These are phyloP conservation scores for Ustilago esculenta DNA, from an alignment of 1,284 basidiomycete genomes.

Conservation along the genomic window DNA sequence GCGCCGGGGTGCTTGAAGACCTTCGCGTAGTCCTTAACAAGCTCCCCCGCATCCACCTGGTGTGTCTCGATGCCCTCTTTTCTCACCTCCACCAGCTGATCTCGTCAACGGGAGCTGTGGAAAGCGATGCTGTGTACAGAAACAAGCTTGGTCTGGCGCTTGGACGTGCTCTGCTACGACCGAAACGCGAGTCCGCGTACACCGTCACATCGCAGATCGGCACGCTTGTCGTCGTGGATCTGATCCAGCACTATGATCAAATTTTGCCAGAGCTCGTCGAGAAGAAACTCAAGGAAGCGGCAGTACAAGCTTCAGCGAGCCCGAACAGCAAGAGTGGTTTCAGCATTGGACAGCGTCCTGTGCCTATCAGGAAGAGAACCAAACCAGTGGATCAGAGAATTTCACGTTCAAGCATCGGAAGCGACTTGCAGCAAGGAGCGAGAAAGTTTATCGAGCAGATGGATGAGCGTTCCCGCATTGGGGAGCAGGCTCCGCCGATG, in stretches of 20 bases:
- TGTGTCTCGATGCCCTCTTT: conserved; percentile 81
- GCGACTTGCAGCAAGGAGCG: conserved; percentile 35
- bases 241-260: conserved; percentile 78
- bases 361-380: conserved; percentile 85
- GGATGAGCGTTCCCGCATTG: conserved; percentile 16
- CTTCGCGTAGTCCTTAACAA: conserved; percentile 76
- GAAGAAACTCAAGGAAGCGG: conserved; percentile 79
- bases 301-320: conserved; percentile 1
- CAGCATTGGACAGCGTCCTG: conserved; percentile 69
- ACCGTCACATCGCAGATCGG: conserved; percentile 76
- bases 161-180: conserved; percentile 84
- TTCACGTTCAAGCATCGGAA: conserved; percentile 48
- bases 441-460: conserved; percentile 46
- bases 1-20: conserved; percentile 73
- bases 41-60: conserved; percentile 81
- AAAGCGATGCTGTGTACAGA: conserved; percentile 79
- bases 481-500: neutral
- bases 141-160: conserved; percentile 86
- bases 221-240: conserved; percentile 80
- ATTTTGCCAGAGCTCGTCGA: conserved; percentile 83
- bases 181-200: conserved; percentile 85
- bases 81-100: conserved; percentile 79
- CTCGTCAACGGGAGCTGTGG: conserved; percentile 72
- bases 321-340: conserved; percentile 5
- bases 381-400: conserved; percentile 81